Evolutionary conservation across 148 eudicot species (phyloP).

Genomic region (Rheum nobile): DNA sequence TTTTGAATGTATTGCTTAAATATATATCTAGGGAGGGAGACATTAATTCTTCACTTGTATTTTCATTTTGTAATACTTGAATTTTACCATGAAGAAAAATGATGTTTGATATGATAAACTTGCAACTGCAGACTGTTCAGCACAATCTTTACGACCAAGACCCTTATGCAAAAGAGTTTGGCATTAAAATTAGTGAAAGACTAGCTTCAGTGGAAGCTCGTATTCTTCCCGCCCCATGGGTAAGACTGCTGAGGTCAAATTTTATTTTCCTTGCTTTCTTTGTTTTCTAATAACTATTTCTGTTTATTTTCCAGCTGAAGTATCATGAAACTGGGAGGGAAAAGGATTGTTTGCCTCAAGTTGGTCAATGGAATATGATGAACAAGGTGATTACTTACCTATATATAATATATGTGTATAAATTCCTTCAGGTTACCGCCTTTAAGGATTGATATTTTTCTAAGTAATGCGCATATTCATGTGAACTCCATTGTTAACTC

Average conservation of each 20-base stretch:
- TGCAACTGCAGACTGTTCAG: constrained; percentile 38
- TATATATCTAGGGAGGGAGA: neutral
- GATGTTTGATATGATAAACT: neutral
- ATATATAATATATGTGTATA: neutral
- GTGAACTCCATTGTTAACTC: neutral
- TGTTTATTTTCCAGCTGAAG: constrained; percentile 31
- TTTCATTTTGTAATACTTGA: neutral
- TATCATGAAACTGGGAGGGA: constrained; percentile 68
- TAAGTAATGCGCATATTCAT: neutral
- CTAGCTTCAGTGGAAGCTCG: constrained; percentile 57
- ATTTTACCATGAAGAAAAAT: neutral
- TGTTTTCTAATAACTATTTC: neutral
- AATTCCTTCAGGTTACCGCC: neutral
- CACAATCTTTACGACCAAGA: constrained; percentile 61
- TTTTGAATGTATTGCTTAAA: neutral
- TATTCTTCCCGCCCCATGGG: constrained; percentile 82
- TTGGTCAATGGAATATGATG: constrained; percentile 80
- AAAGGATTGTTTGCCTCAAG: constrained; percentile 62
- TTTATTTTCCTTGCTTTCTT: neutral
- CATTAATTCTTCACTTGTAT: neutral
- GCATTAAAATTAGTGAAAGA: constrained; percentile 49
- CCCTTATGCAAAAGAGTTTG: constrained; percentile 63
- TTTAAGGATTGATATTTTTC: neutral
- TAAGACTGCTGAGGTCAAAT: constrained; percentile 7
- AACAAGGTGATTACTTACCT: constrained; percentile 36